Evolutionary conservation across 2,329 filamentous ascomycete species (phyloP).

Genomic region (Monilinia fructicola): DNA sequence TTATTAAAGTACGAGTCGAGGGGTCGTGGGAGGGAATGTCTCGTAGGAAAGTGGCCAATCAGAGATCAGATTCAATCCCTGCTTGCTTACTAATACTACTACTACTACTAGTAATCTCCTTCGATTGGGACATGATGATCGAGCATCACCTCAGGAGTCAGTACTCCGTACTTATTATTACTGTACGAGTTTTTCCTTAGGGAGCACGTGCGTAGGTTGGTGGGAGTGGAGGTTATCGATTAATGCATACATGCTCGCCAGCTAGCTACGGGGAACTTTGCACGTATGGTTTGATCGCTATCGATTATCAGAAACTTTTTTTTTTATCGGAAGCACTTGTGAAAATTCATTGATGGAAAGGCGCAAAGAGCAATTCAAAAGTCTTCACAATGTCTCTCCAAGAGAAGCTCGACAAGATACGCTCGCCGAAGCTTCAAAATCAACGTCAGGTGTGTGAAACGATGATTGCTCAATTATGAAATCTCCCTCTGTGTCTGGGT

Average conservation of each 20-base stretch:
- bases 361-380: conserved; percentile 36
- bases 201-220: too few species aligned
- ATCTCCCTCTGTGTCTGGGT: not conserved
- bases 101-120: not conserved
- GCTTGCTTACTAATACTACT: not conserved
- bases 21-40: not conserved
- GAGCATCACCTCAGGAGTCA: too few species aligned
- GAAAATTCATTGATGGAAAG: conserved; percentile 26
- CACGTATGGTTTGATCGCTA: conserved; percentile 27
- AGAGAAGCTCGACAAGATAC: conserved; percentile 96
- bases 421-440: conserved; percentile 92
- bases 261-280: conserved; percentile 24
- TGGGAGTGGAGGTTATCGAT: not conserved
- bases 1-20: not conserved
- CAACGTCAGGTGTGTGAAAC: conserved; percentile 73
- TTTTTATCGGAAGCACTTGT: conserved; percentile 25
- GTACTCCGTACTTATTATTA: too few species aligned
- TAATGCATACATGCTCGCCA: not conserved
- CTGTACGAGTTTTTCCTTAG: too few species aligned
- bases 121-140: not conserved
- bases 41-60: not conserved
- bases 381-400: conserved; percentile 60
- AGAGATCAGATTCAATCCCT: not conserved
- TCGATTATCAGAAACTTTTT: conserved; percentile 28
- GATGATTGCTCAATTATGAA: not conserved